phyloP scores from a whole-genome alignment of 2,329 filamentous ascomycete species.

The Escovopsis sp. region DNA sequence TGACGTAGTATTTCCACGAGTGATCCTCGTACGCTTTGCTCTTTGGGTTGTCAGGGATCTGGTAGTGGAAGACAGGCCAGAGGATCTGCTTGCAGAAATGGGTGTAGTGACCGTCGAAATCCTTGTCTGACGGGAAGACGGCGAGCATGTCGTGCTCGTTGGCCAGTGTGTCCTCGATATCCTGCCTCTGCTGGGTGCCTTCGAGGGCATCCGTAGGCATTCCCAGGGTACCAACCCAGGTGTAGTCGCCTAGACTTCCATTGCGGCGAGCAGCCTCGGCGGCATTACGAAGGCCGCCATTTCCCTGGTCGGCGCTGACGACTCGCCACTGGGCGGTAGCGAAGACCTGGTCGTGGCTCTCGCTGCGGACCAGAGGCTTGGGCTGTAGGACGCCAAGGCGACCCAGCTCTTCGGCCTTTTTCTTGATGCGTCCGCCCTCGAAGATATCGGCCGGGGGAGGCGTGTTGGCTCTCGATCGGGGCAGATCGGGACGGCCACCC shows the following conservation, averaged over 20 bases:
- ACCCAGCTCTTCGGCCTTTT: constrained; percentile 43
- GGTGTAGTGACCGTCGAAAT: constrained; percentile 87
- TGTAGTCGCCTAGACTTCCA: constrained; percentile 56
- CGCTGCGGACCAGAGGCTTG: constrained; percentile 35
- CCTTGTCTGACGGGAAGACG: constrained; percentile 77
- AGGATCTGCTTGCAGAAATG: constrained; percentile 97
- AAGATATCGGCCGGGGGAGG: constrained; percentile 64
- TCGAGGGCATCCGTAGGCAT: constrained; percentile 84
- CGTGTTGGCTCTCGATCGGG: constrained; percentile 57
- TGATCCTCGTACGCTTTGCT: constrained; percentile 97
- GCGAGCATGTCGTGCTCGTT: constrained; percentile 71
- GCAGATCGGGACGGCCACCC: constrained; percentile 65
- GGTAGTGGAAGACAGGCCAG: constrained; percentile 96
- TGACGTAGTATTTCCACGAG: constrained; percentile 89
- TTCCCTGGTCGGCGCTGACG: constrained; percentile 76
- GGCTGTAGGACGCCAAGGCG: constrained; percentile 45
- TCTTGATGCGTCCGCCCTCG: constrained; percentile 44
- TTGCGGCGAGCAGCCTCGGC: constrained; percentile 62
- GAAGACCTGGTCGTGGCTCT: constrained; percentile 55
- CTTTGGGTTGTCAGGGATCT: constrained; percentile 94
- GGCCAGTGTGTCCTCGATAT: constrained; percentile 69
- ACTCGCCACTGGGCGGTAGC: constrained; percentile 71
- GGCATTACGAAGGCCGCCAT: constrained; percentile 82
- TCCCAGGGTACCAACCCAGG: constrained; percentile 84
- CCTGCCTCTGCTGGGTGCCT: constrained; percentile 57